A percentile compares a stretch with the other conserved stretches of the same genome.
These are phyloP conservation scores for Epichloe hybrida DNA, from an alignment of 2,329 filamentous ascomycete genomes.

Conservation along the genomic window DNA sequence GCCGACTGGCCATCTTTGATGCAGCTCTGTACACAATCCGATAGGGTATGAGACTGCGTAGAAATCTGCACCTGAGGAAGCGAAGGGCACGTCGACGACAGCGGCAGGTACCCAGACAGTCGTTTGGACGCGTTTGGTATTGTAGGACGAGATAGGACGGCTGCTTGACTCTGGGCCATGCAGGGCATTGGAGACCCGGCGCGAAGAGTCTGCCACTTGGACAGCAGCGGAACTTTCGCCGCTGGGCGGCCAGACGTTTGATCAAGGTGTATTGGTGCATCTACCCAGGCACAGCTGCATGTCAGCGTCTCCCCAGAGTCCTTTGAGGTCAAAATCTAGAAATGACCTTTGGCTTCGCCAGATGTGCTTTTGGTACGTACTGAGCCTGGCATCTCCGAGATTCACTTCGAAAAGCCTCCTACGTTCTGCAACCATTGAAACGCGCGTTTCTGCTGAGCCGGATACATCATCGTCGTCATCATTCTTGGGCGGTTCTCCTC, in stretches of 20 bases:
- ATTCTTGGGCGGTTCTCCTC: not conserved
- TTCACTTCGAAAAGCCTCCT: slow-evolving; percentile 12
- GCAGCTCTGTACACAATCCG: slow-evolving; percentile 1
- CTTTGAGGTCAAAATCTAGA: not conserved
- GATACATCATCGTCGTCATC: not conserved
- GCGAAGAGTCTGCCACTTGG: not conserved
- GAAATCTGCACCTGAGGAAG: not conserved
- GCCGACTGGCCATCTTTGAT: not conserved
- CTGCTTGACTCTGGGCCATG: slow-evolving; percentile 3
- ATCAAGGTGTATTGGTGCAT: not conserved
- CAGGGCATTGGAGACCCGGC: slow-evolving; percentile 3
- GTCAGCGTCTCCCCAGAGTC: not conserved
- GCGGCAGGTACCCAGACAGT: slow-evolving; percentile 4
- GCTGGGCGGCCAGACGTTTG: not conserved
- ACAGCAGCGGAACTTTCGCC: not conserved
- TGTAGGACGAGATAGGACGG: slow-evolving; percentile 3
- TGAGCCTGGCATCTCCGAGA: not conserved
- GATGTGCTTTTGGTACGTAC: not conserved
- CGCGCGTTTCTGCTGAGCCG: not conserved
- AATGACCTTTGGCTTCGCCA: not conserved
- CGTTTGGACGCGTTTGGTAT: slow-evolving; percentile 1
- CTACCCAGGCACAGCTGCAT: not conserved
- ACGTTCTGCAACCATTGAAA: slow-evolving; percentile 13
- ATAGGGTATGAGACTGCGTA: not conserved
- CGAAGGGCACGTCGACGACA: slow-evolving; percentile 5